These are phyloP conservation scores for Hericium coralloides DNA, from an alignment of 768 basidiomycete genomes.

Conservation along the genomic window DNA sequence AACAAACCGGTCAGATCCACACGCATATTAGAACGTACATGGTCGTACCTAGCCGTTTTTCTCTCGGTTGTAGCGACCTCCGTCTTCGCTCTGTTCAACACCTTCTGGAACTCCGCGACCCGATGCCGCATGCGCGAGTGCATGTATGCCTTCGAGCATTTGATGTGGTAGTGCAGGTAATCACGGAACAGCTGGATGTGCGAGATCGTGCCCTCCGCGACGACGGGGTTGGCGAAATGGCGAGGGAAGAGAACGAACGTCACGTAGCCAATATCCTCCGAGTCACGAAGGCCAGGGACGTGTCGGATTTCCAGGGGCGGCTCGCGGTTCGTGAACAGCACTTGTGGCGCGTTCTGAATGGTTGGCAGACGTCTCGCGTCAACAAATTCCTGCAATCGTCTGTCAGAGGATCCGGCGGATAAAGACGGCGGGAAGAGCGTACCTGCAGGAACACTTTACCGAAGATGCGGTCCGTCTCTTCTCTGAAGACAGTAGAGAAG, in stretches of 20 bases:
- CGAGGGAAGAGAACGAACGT: conserved; percentile 80
- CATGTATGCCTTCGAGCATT: conserved; percentile 98
- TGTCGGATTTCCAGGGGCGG: conserved; percentile 96
- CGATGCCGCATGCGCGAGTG: conserved; percentile 93
- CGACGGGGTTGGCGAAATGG: conserved; percentile 70
- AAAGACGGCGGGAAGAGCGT: conserved; percentile 13
- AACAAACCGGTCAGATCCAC: neutral
- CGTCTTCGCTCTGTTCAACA: conserved; percentile 92
- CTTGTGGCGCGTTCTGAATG: conserved; percentile 95
- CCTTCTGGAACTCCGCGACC: conserved; percentile 92
- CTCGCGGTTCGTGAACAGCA: conserved; percentile 88
- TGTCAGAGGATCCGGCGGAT: conserved; percentile 1
- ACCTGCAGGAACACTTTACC: conserved; percentile 99
- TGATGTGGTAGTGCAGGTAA: conserved; percentile 99
- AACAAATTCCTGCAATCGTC: conserved; percentile 76
- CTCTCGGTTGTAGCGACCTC: conserved; percentile 75
- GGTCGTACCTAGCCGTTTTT: conserved; percentile 80
- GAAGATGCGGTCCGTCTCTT: conserved; percentile 95
- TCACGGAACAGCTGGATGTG: conserved; percentile 96
- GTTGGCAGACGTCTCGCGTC: conserved; percentile 91
- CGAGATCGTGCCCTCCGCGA: conserved; percentile 76
- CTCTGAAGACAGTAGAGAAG: conserved; percentile 93
- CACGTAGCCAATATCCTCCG: conserved; percentile 39
- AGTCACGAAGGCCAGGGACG: conserved; percentile 65
- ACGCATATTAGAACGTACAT: conserved; percentile 4